phyloP scores from a whole-genome alignment of 176 grass and related monocot genomes.

The Rhynchospora pubera region DNA sequence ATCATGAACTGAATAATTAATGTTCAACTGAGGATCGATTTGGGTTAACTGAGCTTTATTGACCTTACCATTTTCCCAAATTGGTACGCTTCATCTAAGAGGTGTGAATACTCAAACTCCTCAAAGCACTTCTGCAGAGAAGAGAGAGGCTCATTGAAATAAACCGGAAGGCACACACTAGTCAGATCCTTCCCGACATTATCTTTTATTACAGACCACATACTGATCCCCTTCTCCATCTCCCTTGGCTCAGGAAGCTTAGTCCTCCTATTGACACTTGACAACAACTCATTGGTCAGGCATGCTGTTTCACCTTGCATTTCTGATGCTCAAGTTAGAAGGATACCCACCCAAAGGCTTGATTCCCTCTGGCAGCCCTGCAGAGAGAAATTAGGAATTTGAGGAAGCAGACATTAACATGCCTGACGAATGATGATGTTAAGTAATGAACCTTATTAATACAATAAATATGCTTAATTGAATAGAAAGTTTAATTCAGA shows the following conservation, averaged over 20 bases:
- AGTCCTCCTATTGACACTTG: constrained; percentile 39
- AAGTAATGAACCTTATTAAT: neutral
- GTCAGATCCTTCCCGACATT: constrained; percentile 97
- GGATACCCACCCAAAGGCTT: constrained; percentile 10
- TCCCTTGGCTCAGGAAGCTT: constrained; percentile 74
- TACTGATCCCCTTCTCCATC: constrained; percentile 87
- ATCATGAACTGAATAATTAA: neutral
- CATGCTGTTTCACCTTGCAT: constrained; percentile 37
- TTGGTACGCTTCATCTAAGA: constrained; percentile 84
- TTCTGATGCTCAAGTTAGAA: constrained; percentile 24
- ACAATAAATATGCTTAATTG: neutral
- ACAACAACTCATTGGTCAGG: constrained; percentile 16
- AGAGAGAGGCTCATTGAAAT: constrained; percentile 91
- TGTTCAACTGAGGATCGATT: constrained; percentile 5
- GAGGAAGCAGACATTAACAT: constrained; percentile 32
- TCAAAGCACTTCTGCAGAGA: constrained; percentile 97
- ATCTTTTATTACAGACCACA: constrained; percentile 99
- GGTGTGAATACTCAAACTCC: constrained; percentile 90
- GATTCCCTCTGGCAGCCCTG: constrained; percentile 32
- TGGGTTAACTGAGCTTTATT: constrained; percentile 11
- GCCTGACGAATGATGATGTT: neutral
- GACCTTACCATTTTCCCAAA: constrained; percentile 60
- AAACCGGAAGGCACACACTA: constrained; percentile 89
- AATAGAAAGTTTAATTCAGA: neutral
- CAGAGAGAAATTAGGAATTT: constrained; percentile 45